Percentiles rank a stretch among this genome's conserved stretches.
These are phyloP conservation scores for Xylariales sp. DNA, from an alignment of 2,329 filamentous ascomycete genomes.

Conservation along the genomic window DNA sequence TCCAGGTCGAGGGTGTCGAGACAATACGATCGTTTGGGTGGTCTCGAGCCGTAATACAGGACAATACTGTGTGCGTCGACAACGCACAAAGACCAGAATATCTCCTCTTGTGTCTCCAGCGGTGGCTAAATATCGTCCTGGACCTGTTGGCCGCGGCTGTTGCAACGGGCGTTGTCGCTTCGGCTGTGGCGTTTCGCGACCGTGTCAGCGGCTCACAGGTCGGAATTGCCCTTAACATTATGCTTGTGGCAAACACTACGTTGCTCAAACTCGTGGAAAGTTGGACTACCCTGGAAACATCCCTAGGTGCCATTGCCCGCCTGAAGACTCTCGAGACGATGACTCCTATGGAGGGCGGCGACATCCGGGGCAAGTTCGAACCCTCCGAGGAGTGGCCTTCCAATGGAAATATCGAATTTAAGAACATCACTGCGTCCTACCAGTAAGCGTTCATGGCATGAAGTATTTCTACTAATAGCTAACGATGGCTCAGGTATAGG, in stretches of 20 bases:
- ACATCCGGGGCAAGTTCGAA: neutral
- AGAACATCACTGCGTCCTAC: constrained; percentile 25
- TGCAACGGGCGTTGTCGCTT: constrained; percentile 29
- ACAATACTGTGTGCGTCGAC: constrained; percentile 30
- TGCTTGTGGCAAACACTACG: constrained; percentile 30
- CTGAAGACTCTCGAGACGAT: constrained; percentile 24
- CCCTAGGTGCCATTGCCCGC: constrained; percentile 29
- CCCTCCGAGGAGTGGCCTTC: constrained; percentile 23
- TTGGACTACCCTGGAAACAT: constrained; percentile 31
- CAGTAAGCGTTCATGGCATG: constrained; percentile 13
- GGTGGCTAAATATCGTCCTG: constrained; percentile 48
- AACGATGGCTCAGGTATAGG: too few relatives aligned
- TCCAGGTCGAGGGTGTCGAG: constrained; percentile 33
- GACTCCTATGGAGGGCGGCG: constrained; percentile 17
- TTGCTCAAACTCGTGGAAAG: constrained; percentile 26
- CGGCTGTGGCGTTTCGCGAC: constrained; percentile 19
- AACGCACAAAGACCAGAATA: constrained; percentile 45
- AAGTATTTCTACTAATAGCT: neutral
- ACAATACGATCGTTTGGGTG: constrained; percentile 47
- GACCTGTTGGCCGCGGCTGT: constrained; percentile 44
- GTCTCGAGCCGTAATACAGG: constrained; percentile 21
- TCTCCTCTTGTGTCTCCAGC: constrained; percentile 44
- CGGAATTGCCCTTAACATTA: constrained; percentile 31
- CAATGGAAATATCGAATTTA: constrained; percentile 21
- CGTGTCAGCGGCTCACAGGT: constrained; percentile 23